A percentile compares a stretch with the other conserved stretches of the same genome.
Conservation (phyloP, 192 early-diverging fungal species). For the Coemansia sp. region DNA sequence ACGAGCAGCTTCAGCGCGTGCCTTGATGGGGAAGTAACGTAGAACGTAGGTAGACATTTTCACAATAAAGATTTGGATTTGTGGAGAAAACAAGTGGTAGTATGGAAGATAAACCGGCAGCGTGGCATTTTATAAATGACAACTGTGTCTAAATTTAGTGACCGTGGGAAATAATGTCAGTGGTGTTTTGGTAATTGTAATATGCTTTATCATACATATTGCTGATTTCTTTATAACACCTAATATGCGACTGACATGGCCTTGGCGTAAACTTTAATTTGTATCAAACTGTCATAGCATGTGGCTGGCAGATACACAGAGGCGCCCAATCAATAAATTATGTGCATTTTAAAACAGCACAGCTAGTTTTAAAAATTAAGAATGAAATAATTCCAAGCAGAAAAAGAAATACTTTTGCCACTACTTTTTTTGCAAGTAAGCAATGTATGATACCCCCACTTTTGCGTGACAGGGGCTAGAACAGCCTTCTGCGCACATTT, state of each 20-base stretch:
- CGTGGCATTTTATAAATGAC: neutral
- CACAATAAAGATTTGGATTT: neutral
- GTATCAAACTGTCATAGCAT: neutral
- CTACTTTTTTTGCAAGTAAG: neutral
- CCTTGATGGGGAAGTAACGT: slow-evolving; percentile 32
- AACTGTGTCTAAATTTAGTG: neutral
- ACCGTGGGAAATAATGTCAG: neutral
- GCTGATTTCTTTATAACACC: neutral
- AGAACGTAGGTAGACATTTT: slow-evolving; percentile 9
- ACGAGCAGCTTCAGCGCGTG: slow-evolving; percentile 25
- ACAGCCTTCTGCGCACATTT: neutral
- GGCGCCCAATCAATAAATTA: too few species aligned
- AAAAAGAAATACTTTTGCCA: neutral
- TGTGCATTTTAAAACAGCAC: neutral
- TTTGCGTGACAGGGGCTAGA: neutral
- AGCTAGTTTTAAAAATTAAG: neutral
- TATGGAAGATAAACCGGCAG: too few species aligned
- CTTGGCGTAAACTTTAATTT: neutral
- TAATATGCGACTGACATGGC: neutral
- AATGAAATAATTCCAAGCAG: too few species aligned
- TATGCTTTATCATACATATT: neutral
- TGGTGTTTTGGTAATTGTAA: neutral
- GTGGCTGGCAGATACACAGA: too few species aligned
- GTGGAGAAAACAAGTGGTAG: neutral
- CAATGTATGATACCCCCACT: neutral